A percentile compares a stretch with the other conserved stretches of the same genome.
These are phyloP conservation scores for Venturia carpophila DNA, from an alignment of 2,329 filamentous ascomycete species.

Conservation along the genomic window DNA sequence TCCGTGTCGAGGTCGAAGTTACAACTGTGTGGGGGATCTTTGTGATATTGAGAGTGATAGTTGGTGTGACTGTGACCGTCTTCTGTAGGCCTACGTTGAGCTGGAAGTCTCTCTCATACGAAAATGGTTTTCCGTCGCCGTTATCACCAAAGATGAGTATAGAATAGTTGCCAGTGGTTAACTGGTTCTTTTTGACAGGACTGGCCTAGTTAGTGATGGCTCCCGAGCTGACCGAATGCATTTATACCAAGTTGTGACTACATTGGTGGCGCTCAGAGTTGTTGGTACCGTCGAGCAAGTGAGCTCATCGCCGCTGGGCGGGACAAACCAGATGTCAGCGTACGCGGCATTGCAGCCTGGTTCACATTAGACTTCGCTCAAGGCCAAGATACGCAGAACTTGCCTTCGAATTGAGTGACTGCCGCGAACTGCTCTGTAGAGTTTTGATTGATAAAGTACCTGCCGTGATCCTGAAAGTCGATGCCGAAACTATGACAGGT, in stretches of 20 bases:
- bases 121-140: slow-evolving; percentile 37
- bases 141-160: slow-evolving; percentile 39
- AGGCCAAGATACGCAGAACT: background rate
- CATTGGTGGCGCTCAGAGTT: slow-evolving; percentile 31
- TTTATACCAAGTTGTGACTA: slow-evolving; percentile 34
- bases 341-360: slow-evolving; percentile 33
- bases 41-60: slow-evolving; percentile 20
- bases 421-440: slow-evolving; percentile 37
- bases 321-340: slow-evolving; percentile 37
- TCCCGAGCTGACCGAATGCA: background rate
- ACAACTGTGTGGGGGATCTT: slow-evolving; percentile 21
- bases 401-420: slow-evolving; percentile 33
- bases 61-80: slow-evolving; percentile 25
- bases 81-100: slow-evolving; percentile 32
- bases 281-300: slow-evolving; percentile 36
- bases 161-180: slow-evolving; percentile 38
- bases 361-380: background rate
- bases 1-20: slow-evolving; percentile 22
- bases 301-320: slow-evolving; percentile 35
- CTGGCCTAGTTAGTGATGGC: background rate
- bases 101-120: slow-evolving; percentile 37
- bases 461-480: slow-evolving; percentile 37
- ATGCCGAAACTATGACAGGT: slow-evolving; percentile 27
- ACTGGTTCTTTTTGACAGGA: slow-evolving; percentile 31
- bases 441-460: slow-evolving; percentile 41